phyloP scores from a whole-genome alignment of 2,329 filamentous ascomycete genomes.

The Alternaria sp. region DNA sequence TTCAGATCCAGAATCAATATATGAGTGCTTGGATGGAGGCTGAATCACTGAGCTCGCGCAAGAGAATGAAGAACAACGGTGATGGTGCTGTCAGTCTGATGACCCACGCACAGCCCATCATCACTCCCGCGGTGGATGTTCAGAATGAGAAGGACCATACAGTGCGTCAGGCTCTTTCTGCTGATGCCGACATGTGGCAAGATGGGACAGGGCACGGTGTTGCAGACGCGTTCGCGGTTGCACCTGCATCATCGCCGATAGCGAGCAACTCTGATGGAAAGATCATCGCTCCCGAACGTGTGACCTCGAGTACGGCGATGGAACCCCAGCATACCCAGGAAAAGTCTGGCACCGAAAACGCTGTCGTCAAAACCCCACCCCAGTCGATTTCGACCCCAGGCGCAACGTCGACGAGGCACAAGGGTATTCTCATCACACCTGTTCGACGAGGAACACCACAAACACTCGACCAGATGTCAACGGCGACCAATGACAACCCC shows the following conservation, averaged over 20 bases:
- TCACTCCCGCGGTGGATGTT: not conserved
- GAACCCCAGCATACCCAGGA: too few relatives aligned
- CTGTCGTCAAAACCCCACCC: not conserved
- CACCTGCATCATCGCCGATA: not conserved
- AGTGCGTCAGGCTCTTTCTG: conserved; percentile 19
- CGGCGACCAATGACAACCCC: not conserved
- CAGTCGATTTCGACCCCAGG: not conserved
- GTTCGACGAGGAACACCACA: not conserved
- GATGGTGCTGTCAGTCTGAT: not conserved
- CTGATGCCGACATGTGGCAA: conserved; percentile 26
- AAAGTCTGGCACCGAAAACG: not conserved
- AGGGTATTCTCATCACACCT: not conserved
- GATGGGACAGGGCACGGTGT: conserved; percentile 21
- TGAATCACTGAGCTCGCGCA: not conserved
- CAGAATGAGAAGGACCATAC: conserved; percentile 12
- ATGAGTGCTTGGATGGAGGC: conserved; percentile 22
- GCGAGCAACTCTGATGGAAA: not conserved
- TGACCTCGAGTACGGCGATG: too few relatives aligned
- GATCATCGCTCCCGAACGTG: too few relatives aligned
- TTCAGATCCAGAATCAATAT: conserved; percentile 15
- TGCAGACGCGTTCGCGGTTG: conserved; percentile 19
- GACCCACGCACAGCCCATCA: not conserved
- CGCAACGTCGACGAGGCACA: not conserved
- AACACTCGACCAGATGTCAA: not conserved
- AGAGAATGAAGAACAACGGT: not conserved